These are phyloP conservation scores for Apiospora koreana DNA, from an alignment of 2,329 filamentous ascomycete genomes.

Conservation along the genomic window DNA sequence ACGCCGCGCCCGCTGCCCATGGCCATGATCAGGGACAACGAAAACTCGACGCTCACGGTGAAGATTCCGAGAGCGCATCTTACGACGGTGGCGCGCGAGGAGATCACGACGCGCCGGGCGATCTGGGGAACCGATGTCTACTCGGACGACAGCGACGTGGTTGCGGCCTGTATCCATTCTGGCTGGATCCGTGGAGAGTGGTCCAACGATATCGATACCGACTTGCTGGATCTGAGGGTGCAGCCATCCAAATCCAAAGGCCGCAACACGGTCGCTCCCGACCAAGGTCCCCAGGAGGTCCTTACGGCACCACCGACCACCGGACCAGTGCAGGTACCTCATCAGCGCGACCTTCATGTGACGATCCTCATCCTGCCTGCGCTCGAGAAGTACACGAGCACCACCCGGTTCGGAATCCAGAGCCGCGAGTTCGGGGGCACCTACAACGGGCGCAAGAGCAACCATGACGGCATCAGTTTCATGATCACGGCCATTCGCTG, in stretches of 20 bases:
- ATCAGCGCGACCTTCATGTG: conserved; percentile 80
- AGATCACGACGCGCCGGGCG: conserved; percentile 78
- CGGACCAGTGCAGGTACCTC: conserved; percentile 64
- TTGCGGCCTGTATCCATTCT: conserved; percentile 89
- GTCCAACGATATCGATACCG: conserved; percentile 73
- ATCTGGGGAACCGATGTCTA: conserved; percentile 95
- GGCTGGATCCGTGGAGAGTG: conserved; percentile 92
- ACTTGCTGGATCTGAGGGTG: conserved; percentile 60
- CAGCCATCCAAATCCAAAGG: conserved; percentile 37
- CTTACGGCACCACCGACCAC: conserved; percentile 56
- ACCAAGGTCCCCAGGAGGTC: conserved; percentile 39
- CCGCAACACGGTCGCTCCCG: conserved; percentile 21
- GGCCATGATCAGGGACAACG: conserved; percentile 69
- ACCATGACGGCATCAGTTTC: conserved; percentile 87
- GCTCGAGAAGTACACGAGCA: conserved; percentile 74
- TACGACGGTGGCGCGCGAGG: conserved; percentile 68
- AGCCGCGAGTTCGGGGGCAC: conserved; percentile 75
- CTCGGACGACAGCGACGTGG: conserved; percentile 91
- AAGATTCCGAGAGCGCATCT: conserved; percentile 83
- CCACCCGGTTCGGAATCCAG: conserved; percentile 76
- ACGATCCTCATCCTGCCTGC: conserved; percentile 81
- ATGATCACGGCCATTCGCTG: conserved; percentile 81
- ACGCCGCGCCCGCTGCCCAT: conserved; percentile 74
- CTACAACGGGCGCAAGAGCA: conserved; percentile 40
- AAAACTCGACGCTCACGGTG: conserved; percentile 89